These are phyloP conservation scores for Fusarium albidum DNA, from an alignment of 2,329 filamentous ascomycete species.

Conservation along the genomic window DNA sequence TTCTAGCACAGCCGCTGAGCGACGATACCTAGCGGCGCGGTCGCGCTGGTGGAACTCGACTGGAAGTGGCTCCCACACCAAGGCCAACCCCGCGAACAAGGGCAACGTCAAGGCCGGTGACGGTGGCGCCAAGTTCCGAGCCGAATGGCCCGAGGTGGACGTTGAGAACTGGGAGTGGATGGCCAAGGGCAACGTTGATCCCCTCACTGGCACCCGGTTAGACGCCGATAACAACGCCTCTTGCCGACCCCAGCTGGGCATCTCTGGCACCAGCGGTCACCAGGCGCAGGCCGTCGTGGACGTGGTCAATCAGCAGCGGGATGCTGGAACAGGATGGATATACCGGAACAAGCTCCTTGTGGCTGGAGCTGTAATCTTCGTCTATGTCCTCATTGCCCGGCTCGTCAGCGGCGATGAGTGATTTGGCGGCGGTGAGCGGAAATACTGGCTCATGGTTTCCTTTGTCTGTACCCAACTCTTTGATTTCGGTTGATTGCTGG, in stretches of 20 bases:
- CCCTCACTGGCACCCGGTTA: conserved; percentile 71
- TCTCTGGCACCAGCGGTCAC: conserved; percentile 67
- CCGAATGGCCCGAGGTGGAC: conserved; percentile 91
- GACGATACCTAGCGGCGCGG: conserved; percentile 77
- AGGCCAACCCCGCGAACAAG: conserved; percentile 62
- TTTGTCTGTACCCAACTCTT: conserved; percentile 13
- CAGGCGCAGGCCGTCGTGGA: conserved; percentile 79
- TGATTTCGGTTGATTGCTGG: conserved; percentile 20
- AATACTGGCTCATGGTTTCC: neutral
- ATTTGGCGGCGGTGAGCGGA: conserved; percentile 4
- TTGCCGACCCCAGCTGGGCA: conserved; percentile 64
- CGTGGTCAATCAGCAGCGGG: conserved; percentile 75
- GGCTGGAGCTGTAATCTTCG: conserved; percentile 73
- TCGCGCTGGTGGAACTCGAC: conserved; percentile 98
- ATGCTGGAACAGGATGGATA: conserved; percentile 85
- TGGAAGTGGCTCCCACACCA: conserved; percentile 78
- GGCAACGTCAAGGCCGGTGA: conserved; percentile 92
- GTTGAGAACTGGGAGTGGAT: conserved; percentile 94
- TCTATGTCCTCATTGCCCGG: conserved; percentile 84
- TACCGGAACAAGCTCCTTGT: conserved; percentile 81
- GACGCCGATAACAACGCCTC: conserved; percentile 59
- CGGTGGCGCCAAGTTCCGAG: conserved; percentile 86
- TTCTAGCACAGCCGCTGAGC: conserved; percentile 77
- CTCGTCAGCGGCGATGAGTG: conserved; percentile 64
- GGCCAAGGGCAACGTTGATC: conserved; percentile 81